These are phyloP conservation scores for Dunaliella primolecta DNA, from an alignment of 139 green algal genomes.

Conservation along the genomic window DNA sequence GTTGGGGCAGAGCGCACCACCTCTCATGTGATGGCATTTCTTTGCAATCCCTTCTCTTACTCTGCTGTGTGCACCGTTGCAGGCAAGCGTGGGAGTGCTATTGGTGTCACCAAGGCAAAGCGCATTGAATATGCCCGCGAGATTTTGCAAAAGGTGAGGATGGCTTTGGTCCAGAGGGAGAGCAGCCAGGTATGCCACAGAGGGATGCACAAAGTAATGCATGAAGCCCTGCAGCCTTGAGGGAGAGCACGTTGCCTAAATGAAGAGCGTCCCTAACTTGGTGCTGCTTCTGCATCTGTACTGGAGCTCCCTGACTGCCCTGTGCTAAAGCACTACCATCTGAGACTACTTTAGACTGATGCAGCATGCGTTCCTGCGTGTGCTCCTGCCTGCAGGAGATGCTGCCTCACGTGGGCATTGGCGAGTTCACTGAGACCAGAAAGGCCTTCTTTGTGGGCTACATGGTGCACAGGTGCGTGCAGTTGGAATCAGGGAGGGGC, in stretches of 20 bases:
- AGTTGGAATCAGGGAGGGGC: neutral
- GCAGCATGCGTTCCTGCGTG: neutral
- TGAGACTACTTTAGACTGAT: no score
- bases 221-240: neutral
- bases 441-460: slow-evolving; percentile 79
- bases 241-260: neutral
- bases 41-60: no score
- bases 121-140: slow-evolving; percentile 90
- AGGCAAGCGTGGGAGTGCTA: slow-evolving; percentile 50
- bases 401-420: slow-evolving; percentile 91
- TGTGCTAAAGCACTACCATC: no score
- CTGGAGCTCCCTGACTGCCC: neutral
- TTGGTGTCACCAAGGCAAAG: slow-evolving; percentile 78
- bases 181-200: no score
- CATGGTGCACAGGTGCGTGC: slow-evolving; percentile 62
- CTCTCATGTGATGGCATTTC: no score
- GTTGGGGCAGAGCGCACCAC: no score
- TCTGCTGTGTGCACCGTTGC: no score
- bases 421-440: slow-evolving; percentile 69
- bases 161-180: no score
- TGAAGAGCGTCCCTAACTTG: neutral
- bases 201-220: no score
- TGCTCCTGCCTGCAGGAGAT: slow-evolving; percentile 60
- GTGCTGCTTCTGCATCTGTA: neutral
- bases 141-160: slow-evolving; percentile 78